Base-by-base conservation (phyloP, 768 basidiomycete genomes). In the Pleurotus salmoneostramineus region DNA sequence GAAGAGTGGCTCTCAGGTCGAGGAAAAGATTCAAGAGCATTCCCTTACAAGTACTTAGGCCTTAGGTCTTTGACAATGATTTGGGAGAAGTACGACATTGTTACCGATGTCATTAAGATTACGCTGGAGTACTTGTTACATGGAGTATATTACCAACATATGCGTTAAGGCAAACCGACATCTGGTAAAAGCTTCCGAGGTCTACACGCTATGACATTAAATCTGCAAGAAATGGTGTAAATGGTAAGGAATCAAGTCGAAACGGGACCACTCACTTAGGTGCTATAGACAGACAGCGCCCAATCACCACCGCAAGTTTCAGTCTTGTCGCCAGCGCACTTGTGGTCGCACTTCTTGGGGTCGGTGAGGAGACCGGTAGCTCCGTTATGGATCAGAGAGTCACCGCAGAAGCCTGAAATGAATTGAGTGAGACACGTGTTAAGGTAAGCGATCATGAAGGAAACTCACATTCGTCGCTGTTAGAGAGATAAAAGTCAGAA, bases 331-430 rank as follows among this genome's bases (percentile, higher is more conserved):
- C 69, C 69, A 1, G 51, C 36, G 34, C 69, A 68, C 12, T 59
- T 52, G 6, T 58, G 37, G 27, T 56, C 43, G 36, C 69, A 70
- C 37, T 49, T 62, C 34, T 56, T 58, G 0, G 62, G 44, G 5
- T 62, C 43, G 17, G 60, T 62, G 17, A 57, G 37, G 3, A 48
- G 15, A 1, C 67, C 67, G 15, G 65, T 62, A 15, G 69, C 67
- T 8, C 69, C 66, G 43, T 68, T 68, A 36, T 64, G 63, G 11
- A 61, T 62, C 10, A 68, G 35, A 3, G 61, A 56, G 44, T 68
- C 59, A 8, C 67, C 67, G 48, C 69, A 70, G 54, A 65, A 68
- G 57, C 69, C 65, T 68, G 60, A n/a, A 31, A 52, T 15, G 15
- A 37, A 55, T 10, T 11, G 31, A 27, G 21, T 55, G 14, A 43